These are phyloP conservation scores for Byssoonygena ceratinophila DNA, from an alignment of 2,329 filamentous ascomycete species.

Conservation along the genomic window DNA sequence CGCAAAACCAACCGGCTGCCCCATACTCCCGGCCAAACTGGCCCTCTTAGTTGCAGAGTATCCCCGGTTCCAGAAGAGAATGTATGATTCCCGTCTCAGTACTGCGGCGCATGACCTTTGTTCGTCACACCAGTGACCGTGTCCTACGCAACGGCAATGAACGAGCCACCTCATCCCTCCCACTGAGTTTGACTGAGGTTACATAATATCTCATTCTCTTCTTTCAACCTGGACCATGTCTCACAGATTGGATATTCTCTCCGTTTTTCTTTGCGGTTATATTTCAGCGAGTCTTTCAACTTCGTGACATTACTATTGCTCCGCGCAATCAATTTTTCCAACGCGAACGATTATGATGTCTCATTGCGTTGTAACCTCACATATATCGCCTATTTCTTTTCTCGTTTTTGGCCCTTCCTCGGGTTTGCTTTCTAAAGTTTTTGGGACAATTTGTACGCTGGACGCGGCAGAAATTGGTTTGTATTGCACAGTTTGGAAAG, in stretches of 20 bases:
- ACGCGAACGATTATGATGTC: background rate
- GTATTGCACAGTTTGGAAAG: slow-evolving; percentile 8
- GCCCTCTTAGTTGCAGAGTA: background rate
- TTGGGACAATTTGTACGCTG: slow-evolving; percentile 1
- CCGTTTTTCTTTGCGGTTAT: background rate
- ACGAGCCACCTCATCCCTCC: background rate
- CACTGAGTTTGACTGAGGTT: background rate
- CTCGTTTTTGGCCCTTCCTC: background rate
- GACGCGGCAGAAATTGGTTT: background rate
- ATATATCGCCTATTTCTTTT: background rate
- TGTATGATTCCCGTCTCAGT: background rate
- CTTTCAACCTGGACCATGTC: no score
- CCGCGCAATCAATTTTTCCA: background rate
- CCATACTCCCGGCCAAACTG: background rate
- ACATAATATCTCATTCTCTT: background rate
- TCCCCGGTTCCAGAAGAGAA: background rate
- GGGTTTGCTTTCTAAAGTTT: background rate
- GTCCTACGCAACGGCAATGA: no score
- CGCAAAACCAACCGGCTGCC: background rate
- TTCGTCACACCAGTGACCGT: no score
- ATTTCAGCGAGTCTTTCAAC: background rate
- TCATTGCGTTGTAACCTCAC: background rate
- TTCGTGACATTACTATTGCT: background rate
- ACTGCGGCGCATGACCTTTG: background rate
- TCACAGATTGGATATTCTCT: no score